Evolutionary conservation across 2,329 filamentous ascomycete genomes (phyloP), one percentile per base, ranked within the genome.

Genomic region (Huntiella decipiens): DNA sequence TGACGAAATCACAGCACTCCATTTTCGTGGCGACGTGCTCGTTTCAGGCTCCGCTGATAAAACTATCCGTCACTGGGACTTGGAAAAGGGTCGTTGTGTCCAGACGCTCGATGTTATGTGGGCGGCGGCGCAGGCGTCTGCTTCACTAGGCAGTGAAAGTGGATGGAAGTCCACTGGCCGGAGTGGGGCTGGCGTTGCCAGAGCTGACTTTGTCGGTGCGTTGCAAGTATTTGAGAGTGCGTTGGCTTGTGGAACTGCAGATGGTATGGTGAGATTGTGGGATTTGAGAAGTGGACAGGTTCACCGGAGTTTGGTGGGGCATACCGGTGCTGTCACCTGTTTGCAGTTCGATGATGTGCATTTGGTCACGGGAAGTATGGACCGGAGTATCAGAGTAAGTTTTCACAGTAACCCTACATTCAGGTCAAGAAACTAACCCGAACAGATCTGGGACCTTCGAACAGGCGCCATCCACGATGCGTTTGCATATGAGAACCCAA

Each of bases 21-120:
- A 96, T 62, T 93, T 98, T 64, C 74, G 78, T 50, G 83, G 83
- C 46, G 79, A 94, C 53, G 86, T 84, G 0, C 71, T 98, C 12
- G 86, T 98, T 31, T 98, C 91, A 2, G 91, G 91, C 10, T 96
- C 88, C 5, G 82, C 91, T 1, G 91, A 98, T 65, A 98, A 98
- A 69, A 98, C 91, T 1, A 68, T 98, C 46, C 79, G 91, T 38
- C 91, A 98, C 60, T 98, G 91, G 91, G 91, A 98, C 66, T 70
- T 98, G 43, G 83, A 88, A 56, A 95, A 87, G 60, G 91, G 91
- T n/a, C 81, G 91, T 42, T 96, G 91, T 60, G 83, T 98, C 45
- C 91, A 98, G 63, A 98, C 91, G 2, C 68, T 98, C 42, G 91
- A 98, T 61, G 88, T 98, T 5, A 82, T 98, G 60, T 98, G 91